Conservation (phyloP, 306 rosid genomes). For the Castanea crenata region DNA sequence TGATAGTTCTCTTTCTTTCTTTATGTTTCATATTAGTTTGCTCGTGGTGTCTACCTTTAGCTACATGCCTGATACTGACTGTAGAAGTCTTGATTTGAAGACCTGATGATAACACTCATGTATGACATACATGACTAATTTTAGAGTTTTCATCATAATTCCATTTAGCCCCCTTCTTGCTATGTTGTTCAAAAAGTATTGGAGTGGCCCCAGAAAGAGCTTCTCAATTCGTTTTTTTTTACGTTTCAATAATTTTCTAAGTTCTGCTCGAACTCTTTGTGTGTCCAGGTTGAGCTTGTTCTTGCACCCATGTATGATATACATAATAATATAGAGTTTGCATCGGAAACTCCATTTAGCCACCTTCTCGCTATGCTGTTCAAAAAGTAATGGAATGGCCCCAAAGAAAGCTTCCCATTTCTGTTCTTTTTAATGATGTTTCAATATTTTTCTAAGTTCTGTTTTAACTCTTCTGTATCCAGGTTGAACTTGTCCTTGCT, state of each 20-base stretch:
- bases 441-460: conserved; percentile 4
- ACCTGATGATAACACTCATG: neutral
- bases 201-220: neutral
- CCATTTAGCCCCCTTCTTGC: neutral
- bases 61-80: neutral
- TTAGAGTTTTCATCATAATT: neutral
- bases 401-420: neutral
- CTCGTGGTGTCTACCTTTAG: neutral
- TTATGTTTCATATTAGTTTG: neutral
- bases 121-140: neutral
- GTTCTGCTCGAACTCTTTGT: conserved; percentile 13
- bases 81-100: neutral
- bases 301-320: conserved; percentile 32
- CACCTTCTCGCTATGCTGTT: neutral
- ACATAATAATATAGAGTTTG: neutral
- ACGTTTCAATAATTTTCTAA: conserved; percentile 1
- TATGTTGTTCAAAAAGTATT: neutral
- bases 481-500: conserved; percentile 94
- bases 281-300: conserved; percentile 85
- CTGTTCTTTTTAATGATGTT: neutral
- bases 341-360: neutral
- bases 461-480: conserved; percentile 26
- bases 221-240: neutral
- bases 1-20: neutral
- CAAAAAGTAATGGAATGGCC: neutral